Evolutionary conservation across 441 rosid species (phyloP), one percentile per base, ranked within the genome.

Genomic region (Cnidoscolus chayamansa): DNA sequence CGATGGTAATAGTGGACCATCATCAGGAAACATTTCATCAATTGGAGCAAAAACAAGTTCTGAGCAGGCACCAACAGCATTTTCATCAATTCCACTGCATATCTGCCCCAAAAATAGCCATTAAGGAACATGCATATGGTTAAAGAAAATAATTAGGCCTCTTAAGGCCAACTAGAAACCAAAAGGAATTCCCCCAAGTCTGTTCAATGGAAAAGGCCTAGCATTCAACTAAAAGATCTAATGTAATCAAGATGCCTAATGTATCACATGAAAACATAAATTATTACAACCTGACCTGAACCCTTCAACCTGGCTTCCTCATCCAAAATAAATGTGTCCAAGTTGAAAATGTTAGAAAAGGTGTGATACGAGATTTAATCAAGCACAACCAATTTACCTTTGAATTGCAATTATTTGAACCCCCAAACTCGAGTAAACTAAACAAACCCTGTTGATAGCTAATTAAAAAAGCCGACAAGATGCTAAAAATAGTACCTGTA

Each of bases 1-100:
- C 72, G 98, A 96, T 12, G 99, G 98, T 48, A 96, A 78, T 69
- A 96, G 70, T 0, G 97, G 94, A 75, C 97, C 98, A 88, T 96
- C 97, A 81, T 96, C 98, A 0, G 97, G 97, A 74, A 96, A 96
- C 96, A 89, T 86, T 72, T 93, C 99, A 70, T 96, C 97, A 51
- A 96, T 96, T 7, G 99, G 98, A 30, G 98, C 98, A 81, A 90
- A 96, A 62, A 96, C 87, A 35, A 96, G 94, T 65, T 96, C 98
- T 0, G 99, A 84, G 84, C 98, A 91, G 50, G 91, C 88, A 72
- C 98, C 98, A 12, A 88, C 92, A 10, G 97, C 93, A 83, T 86
- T 88, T 74, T 93, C 98, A 25, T 96, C 99, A 71, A 90, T 86
- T 71, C 99, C 99, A 40, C 97, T 88, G 70, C 97, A 96, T 55